These are phyloP conservation scores for Leishmania mexicana DNA, from an alignment of 208 protist species.

Conservation along the genomic window DNA sequence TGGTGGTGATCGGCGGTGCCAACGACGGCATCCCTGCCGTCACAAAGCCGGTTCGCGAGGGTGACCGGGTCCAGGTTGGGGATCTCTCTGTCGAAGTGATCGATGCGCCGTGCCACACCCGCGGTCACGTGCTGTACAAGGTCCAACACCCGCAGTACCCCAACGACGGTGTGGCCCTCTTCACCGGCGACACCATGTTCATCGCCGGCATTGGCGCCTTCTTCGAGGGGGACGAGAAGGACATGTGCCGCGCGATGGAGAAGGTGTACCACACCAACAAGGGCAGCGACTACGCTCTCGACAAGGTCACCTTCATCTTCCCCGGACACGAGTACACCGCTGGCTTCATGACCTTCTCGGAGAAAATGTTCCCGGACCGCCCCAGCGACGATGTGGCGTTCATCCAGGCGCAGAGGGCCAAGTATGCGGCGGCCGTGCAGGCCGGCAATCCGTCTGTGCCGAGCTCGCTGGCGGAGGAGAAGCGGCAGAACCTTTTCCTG, in stretches of 20 bases:
- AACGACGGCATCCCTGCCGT: slow-evolving; percentile 73
- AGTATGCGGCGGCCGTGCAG: slow-evolving; percentile 52
- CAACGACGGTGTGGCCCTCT: slow-evolving; percentile 74
- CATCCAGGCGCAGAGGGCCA: slow-evolving; percentile 44
- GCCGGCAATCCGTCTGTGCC: slow-evolving; percentile 68
- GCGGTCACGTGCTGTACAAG: slow-evolving; percentile 82
- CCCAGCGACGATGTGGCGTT: slow-evolving; percentile 47
- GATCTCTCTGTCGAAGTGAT: slow-evolving; percentile 67
- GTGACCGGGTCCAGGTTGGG: slow-evolving; percentile 67
- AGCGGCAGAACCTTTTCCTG: slow-evolving; percentile 88
- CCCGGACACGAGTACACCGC: slow-evolving; percentile 92
- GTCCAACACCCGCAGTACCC: slow-evolving; percentile 35
- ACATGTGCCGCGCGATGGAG: slow-evolving; percentile 79
- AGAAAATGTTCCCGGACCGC: slow-evolving; percentile 21
- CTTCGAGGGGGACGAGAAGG: slow-evolving; percentile 89
- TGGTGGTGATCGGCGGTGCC: slow-evolving; percentile 75
- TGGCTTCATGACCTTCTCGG: slow-evolving; percentile 76
- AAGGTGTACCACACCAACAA: slow-evolving; percentile 64
- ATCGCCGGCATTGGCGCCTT: slow-evolving; percentile 92
- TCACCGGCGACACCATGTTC: slow-evolving; percentile 96
- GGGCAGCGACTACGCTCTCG: slow-evolving; percentile 33
- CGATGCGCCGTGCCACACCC: slow-evolving; percentile 89
- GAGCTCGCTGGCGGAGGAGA: slow-evolving; percentile 81
- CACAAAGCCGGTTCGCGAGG: slow-evolving; percentile 64
- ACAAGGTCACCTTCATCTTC: slow-evolving; percentile 72